A percentile compares a stretch with the other conserved stretches of the same genome.
phyloP scores from a whole-genome alignment of 2,329 filamentous ascomycete species.

The Hirsutella thompsonii region DNA sequence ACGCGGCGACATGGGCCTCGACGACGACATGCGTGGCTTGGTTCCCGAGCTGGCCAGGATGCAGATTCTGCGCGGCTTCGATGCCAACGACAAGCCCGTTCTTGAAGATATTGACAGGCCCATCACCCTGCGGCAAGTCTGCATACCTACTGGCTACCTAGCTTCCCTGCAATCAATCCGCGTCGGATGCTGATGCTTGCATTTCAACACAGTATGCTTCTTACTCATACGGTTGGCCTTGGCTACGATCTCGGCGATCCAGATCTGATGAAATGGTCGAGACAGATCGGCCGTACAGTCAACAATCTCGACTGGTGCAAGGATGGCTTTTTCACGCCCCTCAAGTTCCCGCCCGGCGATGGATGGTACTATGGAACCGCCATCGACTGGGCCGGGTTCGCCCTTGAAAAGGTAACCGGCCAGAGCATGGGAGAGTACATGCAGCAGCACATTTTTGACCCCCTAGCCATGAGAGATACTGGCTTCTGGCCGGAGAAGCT shows the following conservation, averaged over 20 bases:
- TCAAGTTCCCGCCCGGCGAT: conserved; percentile 30
- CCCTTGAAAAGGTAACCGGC: conserved; percentile 26
- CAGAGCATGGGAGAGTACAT: conserved; percentile 23
- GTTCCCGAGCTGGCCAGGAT: conserved; percentile 20
- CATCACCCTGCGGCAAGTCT: conserved; percentile 23
- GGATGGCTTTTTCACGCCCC: conserved; percentile 26
- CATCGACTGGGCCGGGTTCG: conserved; percentile 33
- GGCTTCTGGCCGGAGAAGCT: conserved; percentile 21
- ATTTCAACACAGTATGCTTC: conserved; percentile 20
- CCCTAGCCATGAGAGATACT: conserved; percentile 22
- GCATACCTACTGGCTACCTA: background rate
- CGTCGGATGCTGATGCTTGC: background rate
- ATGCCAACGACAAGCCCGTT: conserved; percentile 19
- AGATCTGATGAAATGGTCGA: conserved; percentile 25
- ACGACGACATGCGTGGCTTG: conserved; percentile 20
- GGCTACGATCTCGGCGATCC: conserved; percentile 29
- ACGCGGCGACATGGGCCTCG: conserved; percentile 17
- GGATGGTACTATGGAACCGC: conserved; percentile 35
- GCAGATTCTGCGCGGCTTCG: conserved; percentile 24
- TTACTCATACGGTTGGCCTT: conserved; percentile 36
- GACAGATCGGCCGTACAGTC: conserved; percentile 17
- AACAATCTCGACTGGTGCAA: conserved; percentile 18
- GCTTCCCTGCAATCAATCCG: background rate
- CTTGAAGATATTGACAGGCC: conserved; percentile 21
- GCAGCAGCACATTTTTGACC: conserved; percentile 21